A percentile compares a stretch with the other conserved stretches of the same genome.
phyloP scores from a whole-genome alignment of 2,329 filamentous ascomycete species.

The Xylaria sp. region DNA sequence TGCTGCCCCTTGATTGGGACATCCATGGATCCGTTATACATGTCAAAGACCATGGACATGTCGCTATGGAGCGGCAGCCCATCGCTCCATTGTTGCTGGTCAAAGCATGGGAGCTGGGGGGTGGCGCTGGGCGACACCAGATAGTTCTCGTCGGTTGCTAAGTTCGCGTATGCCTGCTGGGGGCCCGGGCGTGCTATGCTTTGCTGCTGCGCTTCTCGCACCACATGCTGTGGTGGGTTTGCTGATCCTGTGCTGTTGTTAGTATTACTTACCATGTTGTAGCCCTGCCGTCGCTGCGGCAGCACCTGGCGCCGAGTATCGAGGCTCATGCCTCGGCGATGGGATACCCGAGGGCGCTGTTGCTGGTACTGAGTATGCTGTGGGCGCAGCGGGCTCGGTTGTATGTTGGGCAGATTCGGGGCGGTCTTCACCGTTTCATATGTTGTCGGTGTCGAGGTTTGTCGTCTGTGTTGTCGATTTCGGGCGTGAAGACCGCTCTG shows the following conservation, averaged over 20 bases:
- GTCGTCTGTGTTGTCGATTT: constrained; percentile 82
- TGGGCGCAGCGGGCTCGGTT: constrained; percentile 51
- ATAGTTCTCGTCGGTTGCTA: constrained; percentile 63
- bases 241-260: constrained; percentile 67
- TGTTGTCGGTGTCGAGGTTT: constrained; percentile 84
- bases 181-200: constrained; percentile 82
- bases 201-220: constrained; percentile 93
- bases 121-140: constrained; percentile 67
- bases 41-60: constrained; percentile 60
- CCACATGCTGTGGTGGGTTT: constrained; percentile 77
- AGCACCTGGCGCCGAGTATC: constrained; percentile 73
- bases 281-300: constrained; percentile 58
- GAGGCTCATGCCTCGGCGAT: constrained; percentile 86
- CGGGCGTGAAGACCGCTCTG: constrained; percentile 76
- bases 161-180: constrained; percentile 53
- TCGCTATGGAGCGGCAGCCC: constrained; percentile 44
- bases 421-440: constrained; percentile 79
- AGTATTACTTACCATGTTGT: constrained; percentile 66
- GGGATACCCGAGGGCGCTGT: constrained; percentile 58
- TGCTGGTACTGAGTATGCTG: constrained; percentile 39
- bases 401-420: constrained; percentile 69
- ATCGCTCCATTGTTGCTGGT: constrained; percentile 59
- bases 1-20: constrained; percentile 62
- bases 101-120: constrained; percentile 65
- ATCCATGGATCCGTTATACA: constrained; percentile 58